Percentiles rank a stretch among this genome's conserved stretches.
Conservation (phyloP, 495 filamentous ascomycete genomes). For the Penicillium flavigenum region DNA sequence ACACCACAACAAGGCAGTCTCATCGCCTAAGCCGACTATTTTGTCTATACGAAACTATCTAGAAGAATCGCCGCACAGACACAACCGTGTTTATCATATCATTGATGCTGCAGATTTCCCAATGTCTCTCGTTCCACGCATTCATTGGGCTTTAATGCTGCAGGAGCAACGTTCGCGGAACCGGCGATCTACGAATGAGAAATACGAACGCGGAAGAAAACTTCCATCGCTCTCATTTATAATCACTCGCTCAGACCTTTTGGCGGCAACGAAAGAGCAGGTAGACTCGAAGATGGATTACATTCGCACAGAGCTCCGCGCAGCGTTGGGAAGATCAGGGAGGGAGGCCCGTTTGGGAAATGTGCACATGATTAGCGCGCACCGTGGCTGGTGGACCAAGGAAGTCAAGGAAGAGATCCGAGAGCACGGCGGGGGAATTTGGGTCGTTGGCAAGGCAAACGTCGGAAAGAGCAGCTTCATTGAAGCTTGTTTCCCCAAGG, state of each 20-base stretch:
- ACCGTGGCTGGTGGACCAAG: conserved; percentile 83
- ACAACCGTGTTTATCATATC: conserved; percentile 95
- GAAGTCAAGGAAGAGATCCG: conserved; percentile 80
- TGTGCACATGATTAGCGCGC: conserved; percentile 78
- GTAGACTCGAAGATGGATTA: conserved; percentile 83
- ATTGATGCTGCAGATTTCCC: conserved; percentile 98
- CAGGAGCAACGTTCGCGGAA: conserved; percentile 72
- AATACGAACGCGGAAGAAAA: conserved; percentile 62
- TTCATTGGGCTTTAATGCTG: conserved; percentile 57
- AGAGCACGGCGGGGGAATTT: conserved; percentile 78
- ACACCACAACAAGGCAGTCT: conserved; percentile 67
- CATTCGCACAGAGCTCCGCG: conserved; percentile 67
- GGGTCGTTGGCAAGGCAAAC: conserved; percentile 97
- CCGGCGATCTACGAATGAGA: conserved; percentile 62
- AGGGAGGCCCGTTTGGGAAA: conserved; percentile 73
- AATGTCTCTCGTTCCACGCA: conserved; percentile 75
- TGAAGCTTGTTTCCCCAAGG: conserved; percentile 80
- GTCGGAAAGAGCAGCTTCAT: conserved; percentile 95
- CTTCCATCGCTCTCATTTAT: conserved; percentile 72
- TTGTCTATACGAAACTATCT: conserved; percentile 79
- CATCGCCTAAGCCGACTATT: conserved; percentile 74
- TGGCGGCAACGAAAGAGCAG: conserved; percentile 76
- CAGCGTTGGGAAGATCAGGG: conserved; percentile 61
- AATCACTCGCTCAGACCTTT: conserved; percentile 82
- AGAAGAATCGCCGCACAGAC: conserved; percentile 75